phyloP scores from a whole-genome alignment of 441 rosid species.

The Euphorbia celastroides region DNA sequence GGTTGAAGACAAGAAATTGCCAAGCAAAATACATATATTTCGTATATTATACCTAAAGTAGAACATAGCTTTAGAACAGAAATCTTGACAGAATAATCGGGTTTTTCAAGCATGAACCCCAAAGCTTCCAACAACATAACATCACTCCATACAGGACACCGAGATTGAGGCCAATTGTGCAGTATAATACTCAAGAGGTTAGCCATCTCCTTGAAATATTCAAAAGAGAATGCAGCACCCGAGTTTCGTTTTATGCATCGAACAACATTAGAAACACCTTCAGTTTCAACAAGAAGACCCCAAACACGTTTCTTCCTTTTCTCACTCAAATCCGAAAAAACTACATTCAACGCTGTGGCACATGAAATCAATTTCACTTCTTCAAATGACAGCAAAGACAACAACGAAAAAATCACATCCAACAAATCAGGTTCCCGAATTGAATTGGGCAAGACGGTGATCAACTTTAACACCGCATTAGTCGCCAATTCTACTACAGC shows the following conservation, averaged over 20 bases:
- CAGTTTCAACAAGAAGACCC: slow-evolving; percentile 45
- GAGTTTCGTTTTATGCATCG: slow-evolving; percentile 30
- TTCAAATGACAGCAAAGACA: slow-evolving; percentile 38
- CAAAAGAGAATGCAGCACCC: slow-evolving; percentile 27
- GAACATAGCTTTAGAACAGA: slow-evolving; percentile 60
- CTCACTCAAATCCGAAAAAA: slow-evolving; percentile 38
- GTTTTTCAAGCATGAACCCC: slow-evolving; percentile 32
- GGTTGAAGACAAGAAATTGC: background rate
- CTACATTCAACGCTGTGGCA: slow-evolving; percentile 49
- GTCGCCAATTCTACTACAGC: slow-evolving; percentile 45
- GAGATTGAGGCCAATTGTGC: slow-evolving; percentile 61
- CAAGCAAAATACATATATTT: background rate
- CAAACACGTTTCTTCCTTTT: slow-evolving; percentile 50
- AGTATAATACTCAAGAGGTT: slow-evolving; percentile 48
- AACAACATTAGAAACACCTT: slow-evolving; percentile 31
- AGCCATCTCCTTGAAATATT: slow-evolving; percentile 56
- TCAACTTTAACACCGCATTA: slow-evolving; percentile 38
- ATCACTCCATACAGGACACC: slow-evolving; percentile 62
- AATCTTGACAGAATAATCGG: slow-evolving; percentile 42
- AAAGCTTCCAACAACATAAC: slow-evolving; percentile 36
- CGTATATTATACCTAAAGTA: slow-evolving; percentile 52
- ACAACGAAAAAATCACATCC: slow-evolving; percentile 48
- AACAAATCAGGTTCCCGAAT: slow-evolving; percentile 35
- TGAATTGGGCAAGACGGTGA: slow-evolving; percentile 31
- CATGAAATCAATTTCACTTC: slow-evolving; percentile 45